Base-by-base conservation (phyloP, 805 yeast genomes). In the Yarrowia alimentaria region DNA sequence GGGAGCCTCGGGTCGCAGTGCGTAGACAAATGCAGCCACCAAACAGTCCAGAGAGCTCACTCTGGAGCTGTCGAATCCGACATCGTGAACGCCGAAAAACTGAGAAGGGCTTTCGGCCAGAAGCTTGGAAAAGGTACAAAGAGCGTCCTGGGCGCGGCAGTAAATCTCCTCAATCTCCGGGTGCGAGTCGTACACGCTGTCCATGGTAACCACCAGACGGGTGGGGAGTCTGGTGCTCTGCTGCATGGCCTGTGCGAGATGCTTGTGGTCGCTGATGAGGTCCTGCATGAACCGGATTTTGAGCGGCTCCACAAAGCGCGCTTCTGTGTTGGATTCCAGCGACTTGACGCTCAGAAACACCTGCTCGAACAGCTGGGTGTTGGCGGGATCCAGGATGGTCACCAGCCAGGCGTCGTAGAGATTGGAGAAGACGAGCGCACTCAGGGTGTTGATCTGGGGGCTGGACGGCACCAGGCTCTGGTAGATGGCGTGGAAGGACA, bases 381-480 rank as follows among this genome's bases (percentile, higher is more conserved):
- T 11, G 5, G 21, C 34, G 3, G 42, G 37, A 32, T 51, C 51
- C 22, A 58, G 34, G 38, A 59, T 19, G 4, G 47, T 33, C 14
- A 52, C 25, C 5, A 51, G 21, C 61, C 61, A 59, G 5, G 56
- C 55, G 35, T 56, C 57, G 16, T 55, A 43, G 6, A 59, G 37
- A n/a, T 37, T 21, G 13, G 42, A 29, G n/a, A 49, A 51, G 12
- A 59, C 38, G 24, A 58, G 31, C 6, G 55, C 6, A 17, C 50
- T 43, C 9, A 31, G 37, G 14, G 14, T 17, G 29, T 43, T 43
- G 28, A 43, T 30, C 16, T 22, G 30, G 5, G 50, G 18, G 4
- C 19, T 16, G 2, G 37, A 30, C 3, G 50, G 50, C 5, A 43
- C 50, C 29, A 43, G 35, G 29, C 30, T 43, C 17, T 30, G 25